Conservation (phyloP, 2,329 filamentous ascomycete genomes). For the Verticillium albo-atrum region DNA sequence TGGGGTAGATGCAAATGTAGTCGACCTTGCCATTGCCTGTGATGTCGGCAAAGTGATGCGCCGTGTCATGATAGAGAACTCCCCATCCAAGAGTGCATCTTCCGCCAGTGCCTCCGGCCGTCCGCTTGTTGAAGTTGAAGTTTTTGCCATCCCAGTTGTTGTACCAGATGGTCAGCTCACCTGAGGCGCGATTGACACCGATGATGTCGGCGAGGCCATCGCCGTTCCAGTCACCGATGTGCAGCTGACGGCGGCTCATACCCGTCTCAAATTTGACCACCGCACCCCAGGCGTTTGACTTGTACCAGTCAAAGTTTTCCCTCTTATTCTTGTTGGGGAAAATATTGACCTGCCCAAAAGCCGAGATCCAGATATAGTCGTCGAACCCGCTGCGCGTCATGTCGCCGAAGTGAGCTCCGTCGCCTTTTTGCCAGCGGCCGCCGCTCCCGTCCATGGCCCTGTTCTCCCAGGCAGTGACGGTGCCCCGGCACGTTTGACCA, state of each 20-base stretch:
- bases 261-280: not conserved
- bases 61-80: slow-evolving; percentile 18
- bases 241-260: not conserved
- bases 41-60: slow-evolving; percentile 26
- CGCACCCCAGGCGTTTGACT: not conserved
- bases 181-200: not conserved
- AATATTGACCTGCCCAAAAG: not conserved
- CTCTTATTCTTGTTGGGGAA: not conserved
- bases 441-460: slow-evolving; percentile 8
- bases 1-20: slow-evolving; percentile 24
- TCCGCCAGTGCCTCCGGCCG: not conserved
- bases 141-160: not conserved
- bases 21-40: slow-evolving; percentile 21
- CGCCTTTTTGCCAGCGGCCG: slow-evolving; percentile 7
- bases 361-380: slow-evolving; percentile 15
- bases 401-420: slow-evolving; percentile 9
- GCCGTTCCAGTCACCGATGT: slow-evolving; percentile 4
- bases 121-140: not conserved
- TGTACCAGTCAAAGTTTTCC: not conserved
- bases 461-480: slow-evolving; percentile 10
- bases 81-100: slow-evolving; percentile 19
- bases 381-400: slow-evolving; percentile 11
- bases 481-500: not conserved
- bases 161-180: not conserved
- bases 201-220: slow-evolving; percentile 3